Evolutionary conservation across 2,329 filamentous ascomycete genomes (phyloP).

Genomic region (Epicoccum nigrum): DNA sequence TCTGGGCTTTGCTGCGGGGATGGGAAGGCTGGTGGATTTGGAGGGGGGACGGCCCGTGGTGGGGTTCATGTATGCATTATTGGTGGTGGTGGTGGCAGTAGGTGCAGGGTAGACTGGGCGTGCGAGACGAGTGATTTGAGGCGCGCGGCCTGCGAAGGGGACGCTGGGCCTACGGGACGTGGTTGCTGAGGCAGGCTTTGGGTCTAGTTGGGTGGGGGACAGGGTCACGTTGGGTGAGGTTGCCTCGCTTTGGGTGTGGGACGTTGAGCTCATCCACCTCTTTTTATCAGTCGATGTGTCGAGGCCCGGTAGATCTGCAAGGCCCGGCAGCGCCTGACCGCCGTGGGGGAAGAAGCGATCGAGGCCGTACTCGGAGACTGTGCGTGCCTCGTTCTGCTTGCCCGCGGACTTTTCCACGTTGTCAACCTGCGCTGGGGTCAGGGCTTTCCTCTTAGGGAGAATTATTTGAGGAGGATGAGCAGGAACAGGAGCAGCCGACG

Average conservation of each 20-base stretch:
- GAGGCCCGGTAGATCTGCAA: constrained; percentile 16
- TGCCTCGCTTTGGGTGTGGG: constrained; percentile 22
- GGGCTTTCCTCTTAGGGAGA: constrained; percentile 53
- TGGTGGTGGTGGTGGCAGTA: neutral
- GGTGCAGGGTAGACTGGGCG: constrained; percentile 41
- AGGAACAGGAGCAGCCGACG: constrained; percentile 40
- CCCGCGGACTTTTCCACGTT: constrained; percentile 40
- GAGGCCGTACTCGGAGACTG: constrained; percentile 9
- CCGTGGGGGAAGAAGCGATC: constrained; percentile 17
- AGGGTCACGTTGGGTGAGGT: constrained; percentile 24
- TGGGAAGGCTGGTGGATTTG: constrained; percentile 40
- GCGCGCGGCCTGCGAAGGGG: constrained; percentile 37
- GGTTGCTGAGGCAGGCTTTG: constrained; percentile 17
- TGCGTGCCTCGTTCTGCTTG: constrained; percentile 24
- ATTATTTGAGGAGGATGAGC: constrained; percentile 43
- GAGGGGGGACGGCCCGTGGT: constrained; percentile 33
- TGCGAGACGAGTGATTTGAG: constrained; percentile 46
- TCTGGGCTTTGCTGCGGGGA: constrained; percentile 36
- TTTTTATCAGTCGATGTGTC: constrained; percentile 7
- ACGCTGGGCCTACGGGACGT: constrained; percentile 42
- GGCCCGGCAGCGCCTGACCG: constrained; percentile 28
- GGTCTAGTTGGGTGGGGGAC: constrained; percentile 23
- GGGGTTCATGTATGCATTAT: constrained; percentile 24
- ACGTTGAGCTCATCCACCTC: constrained; percentile 3
- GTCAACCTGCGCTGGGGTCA: constrained; percentile 52